Percentiles rank a stretch among this genome's conserved stretches.
phyloP scores from a whole-genome alignment of 805 yeast species.

The Komagataella pseudopastoris region DNA sequence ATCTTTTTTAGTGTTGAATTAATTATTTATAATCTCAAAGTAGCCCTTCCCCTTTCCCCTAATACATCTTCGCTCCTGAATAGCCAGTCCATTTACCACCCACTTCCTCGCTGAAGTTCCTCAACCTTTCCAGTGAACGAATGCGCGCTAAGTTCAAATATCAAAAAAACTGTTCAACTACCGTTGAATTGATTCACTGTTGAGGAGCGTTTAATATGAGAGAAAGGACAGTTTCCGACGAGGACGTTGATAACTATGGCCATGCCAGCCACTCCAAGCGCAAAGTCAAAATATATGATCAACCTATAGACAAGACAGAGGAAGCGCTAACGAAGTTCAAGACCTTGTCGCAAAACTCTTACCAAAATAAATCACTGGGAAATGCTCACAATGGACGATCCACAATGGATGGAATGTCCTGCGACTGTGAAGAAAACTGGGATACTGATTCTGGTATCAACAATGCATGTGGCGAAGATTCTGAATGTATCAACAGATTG shows the following conservation, averaged over 20 bases:
- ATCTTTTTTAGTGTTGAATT: not conserved
- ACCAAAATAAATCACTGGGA: conserved; percentile 50
- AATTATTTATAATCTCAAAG: not conserved
- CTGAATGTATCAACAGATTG: conserved; percentile 84
- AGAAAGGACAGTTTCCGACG: not conserved
- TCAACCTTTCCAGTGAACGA: not conserved
- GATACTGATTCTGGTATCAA: conserved; percentile 24
- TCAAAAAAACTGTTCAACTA: not conserved
- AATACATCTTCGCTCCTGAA: not conserved
- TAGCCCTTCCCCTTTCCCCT: not conserved
- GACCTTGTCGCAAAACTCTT: conserved; percentile 44
- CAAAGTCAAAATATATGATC: conserved; percentile 4
- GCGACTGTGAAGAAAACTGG: conserved; percentile 63
- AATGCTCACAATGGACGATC: conserved; percentile 33
- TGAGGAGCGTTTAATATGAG: not conserved
- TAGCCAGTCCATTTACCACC: not conserved
- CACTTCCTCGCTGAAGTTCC: too few species aligned
- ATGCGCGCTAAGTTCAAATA: not conserved
- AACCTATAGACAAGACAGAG: conserved; percentile 42
- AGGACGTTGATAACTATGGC: not conserved
- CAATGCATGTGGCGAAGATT: conserved; percentile 69
- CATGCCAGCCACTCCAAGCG: not conserved
- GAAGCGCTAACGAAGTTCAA: conserved; percentile 56
- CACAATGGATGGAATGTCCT: conserved; percentile 75
- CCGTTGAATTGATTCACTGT: not conserved